phyloP scores from a whole-genome alignment of 768 basidiomycete genomes.

The Tricholoma sp. region DNA sequence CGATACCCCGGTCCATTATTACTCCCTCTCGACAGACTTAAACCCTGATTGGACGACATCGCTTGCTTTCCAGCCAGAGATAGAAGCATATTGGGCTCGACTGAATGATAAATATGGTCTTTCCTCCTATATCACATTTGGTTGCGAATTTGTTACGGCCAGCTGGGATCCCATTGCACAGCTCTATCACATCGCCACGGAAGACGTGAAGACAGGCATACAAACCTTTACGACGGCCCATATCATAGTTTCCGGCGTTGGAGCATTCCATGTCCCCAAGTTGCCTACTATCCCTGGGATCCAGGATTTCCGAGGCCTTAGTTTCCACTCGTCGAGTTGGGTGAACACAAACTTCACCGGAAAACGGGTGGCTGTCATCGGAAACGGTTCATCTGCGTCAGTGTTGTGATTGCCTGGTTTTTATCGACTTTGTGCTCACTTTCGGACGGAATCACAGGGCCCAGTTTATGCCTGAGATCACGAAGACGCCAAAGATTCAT shows the following conservation, averaged over 20 bases:
- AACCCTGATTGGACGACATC: constrained; percentile 34
- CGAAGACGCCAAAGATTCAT: constrained; percentile 32
- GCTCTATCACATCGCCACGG: constrained; percentile 31
- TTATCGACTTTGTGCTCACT: background rate
- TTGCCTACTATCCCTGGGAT: constrained; percentile 30
- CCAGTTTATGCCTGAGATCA: constrained; percentile 44
- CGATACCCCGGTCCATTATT: constrained; percentile 32
- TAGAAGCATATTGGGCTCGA: constrained; percentile 33
- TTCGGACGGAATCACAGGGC: constrained; percentile 27
- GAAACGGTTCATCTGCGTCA: constrained; percentile 52
- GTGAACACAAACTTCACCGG: constrained; percentile 32
- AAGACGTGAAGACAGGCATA: constrained; percentile 28
- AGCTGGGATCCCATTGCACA: constrained; percentile 37
- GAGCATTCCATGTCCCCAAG: constrained; percentile 40
- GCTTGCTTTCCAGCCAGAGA: constrained; percentile 35
- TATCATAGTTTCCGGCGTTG: constrained; percentile 46
- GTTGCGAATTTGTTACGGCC: constrained; percentile 37
- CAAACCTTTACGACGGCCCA: constrained; percentile 29
- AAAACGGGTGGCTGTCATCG: constrained; percentile 53
- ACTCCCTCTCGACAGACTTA: constrained; percentile 35
- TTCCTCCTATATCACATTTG: constrained; percentile 34
- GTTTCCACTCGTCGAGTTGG: constrained; percentile 56
- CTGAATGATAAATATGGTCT: constrained; percentile 37
- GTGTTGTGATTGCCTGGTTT: constrained; percentile 9
- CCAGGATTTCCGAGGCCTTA: constrained; percentile 38